Evolutionary conservation across 2,329 filamentous ascomycete species (phyloP).

Genomic region (Clonostachys solani): DNA sequence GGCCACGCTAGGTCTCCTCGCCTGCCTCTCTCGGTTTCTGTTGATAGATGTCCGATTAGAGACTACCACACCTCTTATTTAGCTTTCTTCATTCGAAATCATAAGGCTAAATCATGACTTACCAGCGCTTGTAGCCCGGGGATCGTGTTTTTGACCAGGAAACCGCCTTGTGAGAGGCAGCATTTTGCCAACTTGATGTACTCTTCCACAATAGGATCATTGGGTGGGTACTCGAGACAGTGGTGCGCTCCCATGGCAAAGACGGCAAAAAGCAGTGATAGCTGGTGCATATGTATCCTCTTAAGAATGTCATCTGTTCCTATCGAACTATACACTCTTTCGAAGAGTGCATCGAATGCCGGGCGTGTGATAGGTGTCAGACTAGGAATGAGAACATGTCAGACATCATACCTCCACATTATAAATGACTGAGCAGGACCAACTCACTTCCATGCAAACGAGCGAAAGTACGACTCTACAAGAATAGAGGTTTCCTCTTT

Average conservation of each 20-base stretch:
- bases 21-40: neutral
- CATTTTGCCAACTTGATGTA: neutral
- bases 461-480: too few species aligned
- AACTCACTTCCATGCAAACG: too few species aligned
- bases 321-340: neutral
- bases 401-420: too few species aligned
- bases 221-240: neutral
- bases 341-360: neutral
- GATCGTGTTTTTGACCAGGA: neutral
- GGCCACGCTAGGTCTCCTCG: neutral
- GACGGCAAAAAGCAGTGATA: neutral
- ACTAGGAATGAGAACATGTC: too few species aligned
- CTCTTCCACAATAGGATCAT: neutral
- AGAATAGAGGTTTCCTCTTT: too few species aligned
- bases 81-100: too few species aligned
- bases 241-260: neutral
- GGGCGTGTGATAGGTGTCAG: too few species aligned
- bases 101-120: neutral
- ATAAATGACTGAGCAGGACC: too few species aligned
- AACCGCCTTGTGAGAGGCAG: neutral
- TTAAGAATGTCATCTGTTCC: neutral
- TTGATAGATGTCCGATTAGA: too few species aligned
- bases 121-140: neutral
- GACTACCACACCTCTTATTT: too few species aligned
- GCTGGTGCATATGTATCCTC: neutral